Base-by-base conservation (phyloP, 352 stramenopile genomes). In the Elongisporangium anandrum region DNA sequence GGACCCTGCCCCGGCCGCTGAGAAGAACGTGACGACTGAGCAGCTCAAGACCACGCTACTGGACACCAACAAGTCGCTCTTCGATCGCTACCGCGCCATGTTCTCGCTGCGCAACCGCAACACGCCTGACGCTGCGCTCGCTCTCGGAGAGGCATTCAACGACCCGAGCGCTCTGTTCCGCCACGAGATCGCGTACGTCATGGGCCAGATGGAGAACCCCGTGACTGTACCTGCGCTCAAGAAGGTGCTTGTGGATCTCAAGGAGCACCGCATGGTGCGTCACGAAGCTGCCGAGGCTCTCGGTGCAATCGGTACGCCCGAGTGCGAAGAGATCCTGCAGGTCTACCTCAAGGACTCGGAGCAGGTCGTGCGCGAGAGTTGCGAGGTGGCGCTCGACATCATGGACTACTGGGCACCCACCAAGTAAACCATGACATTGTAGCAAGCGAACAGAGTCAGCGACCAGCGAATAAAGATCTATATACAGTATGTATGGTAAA, bases 101-200 rank as follows among this genome's bases (percentile, higher is more conserved):
- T 99, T 99, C 69, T 97, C 94, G 34, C 72, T 99, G 22, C 88
- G 97, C 23, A 99, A 99, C 85, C 82, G 88, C 57, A 98, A 97
- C 69, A 96, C 84, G 45, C 77, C 87, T 55, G 89, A 97, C 48
- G 87, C 91, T 1, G 88, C 86, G 22, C 64, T 95, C 8, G 87
- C 82, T 20, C 74, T 97, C 1, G 75, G 77, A 3, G 73, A 81
- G 22, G 86, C 73, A 15, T 93, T 97, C 59, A 65, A 72, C 16
- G 89, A 96, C 67, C 57, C 69, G n/a, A 94, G 77, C 67, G 79
- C 86, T 34, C 65, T 97, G 8, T 97, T 97, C 65, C 84, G 88
- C 50, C 89, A 97, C 66, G 89, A 98, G 64, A 73, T 98, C 41
- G 93, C 93, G 19, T 98, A 97, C 64, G 92, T 98, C 12, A 94